Evolutionary conservation across 306 rosid genomes (phyloP), one percentile per base, ranked within the genome.

Genomic region (Fragaria vesca): DNA sequence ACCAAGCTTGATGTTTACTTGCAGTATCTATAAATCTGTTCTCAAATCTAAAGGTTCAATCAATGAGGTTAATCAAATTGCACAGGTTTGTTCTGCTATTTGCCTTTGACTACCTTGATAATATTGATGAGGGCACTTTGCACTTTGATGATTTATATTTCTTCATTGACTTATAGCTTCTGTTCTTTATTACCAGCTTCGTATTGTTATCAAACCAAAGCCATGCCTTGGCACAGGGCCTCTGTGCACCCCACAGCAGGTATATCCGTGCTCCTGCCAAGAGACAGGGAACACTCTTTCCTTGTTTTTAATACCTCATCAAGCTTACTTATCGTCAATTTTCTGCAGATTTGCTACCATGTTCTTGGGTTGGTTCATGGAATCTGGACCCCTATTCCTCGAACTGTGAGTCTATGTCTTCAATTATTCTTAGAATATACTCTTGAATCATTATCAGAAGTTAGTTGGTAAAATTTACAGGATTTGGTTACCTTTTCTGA

Each of bases 341-440:
- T 66, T 82, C 17, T 90, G 85, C 90, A 93, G 99, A 90, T 96
- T 79, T 93, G 97, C 91, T 96, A 96, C 81, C 97, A 96, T 88
- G 92, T 93, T 80, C 88, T 96, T 77, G 99, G 99, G 71, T 78
- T 93, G 85, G 89, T 96, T 54, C 98, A 96, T 84, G 97, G 94
- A 84, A 84, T 96, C 79, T 96, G 99, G 99, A 96, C 94, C 71
- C 99, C 99, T 63, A 84, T 93, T 86, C 99, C 99, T 85, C 89
- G 98, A 88, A 86, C 97, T 82, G 99, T 96, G 87, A 55, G 97
- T 89, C 30, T 86, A 69, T 77, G 50, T 70, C 70, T 54, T 74
- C 4, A 2, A 17, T 76, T 81, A 89, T 73, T 78, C 81, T 80
- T 82, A 72, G 71, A 58, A 79, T 61, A 82, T 50, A 36, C n/a